phyloP scores from a whole-genome alignment of 2,329 filamentous ascomycete genomes.

The Paradendryphiella salina region DNA sequence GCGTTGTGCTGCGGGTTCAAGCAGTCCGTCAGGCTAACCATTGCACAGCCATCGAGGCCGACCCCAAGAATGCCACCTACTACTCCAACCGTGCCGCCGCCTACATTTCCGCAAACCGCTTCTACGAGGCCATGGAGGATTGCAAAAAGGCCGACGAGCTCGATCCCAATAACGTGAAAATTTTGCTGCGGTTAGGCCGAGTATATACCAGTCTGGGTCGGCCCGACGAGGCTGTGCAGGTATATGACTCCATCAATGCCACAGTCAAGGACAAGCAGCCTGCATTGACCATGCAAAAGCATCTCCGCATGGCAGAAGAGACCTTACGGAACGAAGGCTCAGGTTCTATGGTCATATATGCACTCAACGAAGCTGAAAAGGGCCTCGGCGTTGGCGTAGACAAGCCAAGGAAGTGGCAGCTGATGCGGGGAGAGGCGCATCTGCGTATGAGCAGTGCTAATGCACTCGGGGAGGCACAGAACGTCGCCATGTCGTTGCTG shows the following conservation, averaged over 20 bases:
- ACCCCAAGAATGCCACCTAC: constrained; percentile 84
- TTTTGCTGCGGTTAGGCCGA: constrained; percentile 82
- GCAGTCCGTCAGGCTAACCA: constrained; percentile 28
- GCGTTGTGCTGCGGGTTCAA: constrained; percentile 40
- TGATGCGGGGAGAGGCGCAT: constrained; percentile 89
- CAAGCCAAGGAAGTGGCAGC: constrained; percentile 88
- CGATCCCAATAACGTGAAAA: constrained; percentile 84
- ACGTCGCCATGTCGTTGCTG: constrained; percentile 84
- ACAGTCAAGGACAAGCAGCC: constrained; percentile 82
- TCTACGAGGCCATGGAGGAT: constrained; percentile 79
- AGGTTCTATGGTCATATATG: constrained; percentile 89
- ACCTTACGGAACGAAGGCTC: constrained; percentile 73
- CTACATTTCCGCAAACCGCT: constrained; percentile 84
- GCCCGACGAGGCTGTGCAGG: constrained; percentile 81
- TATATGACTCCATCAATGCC: constrained; percentile 78
- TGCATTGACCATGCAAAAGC: constrained; percentile 82
- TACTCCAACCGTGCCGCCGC: constrained; percentile 94
- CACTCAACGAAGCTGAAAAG: constrained; percentile 86
- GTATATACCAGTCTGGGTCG: constrained; percentile 87
- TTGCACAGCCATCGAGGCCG: constrained; percentile 76
- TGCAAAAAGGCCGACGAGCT: constrained; percentile 79
- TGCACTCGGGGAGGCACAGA: constrained; percentile 86
- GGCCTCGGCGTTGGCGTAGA: constrained; percentile 73
- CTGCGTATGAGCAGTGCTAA: constrained; percentile 91
- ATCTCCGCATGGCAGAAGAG: constrained; percentile 78